phyloP scores from a whole-genome alignment of 441 rosid genomes.

The Aleurites moluccanus region DNA sequence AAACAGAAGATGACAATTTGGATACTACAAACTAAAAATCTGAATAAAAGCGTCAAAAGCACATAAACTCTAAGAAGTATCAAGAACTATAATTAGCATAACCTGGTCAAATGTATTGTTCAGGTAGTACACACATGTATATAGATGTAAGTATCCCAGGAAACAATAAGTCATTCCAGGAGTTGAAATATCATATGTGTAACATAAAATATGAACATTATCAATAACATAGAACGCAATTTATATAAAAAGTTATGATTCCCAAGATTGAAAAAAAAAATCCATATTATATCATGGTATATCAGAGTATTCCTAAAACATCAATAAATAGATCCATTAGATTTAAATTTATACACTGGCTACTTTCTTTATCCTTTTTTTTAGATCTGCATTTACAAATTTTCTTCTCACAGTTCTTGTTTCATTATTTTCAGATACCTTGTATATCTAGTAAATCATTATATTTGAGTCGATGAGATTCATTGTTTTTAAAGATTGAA shows the following conservation, averaged over 20 bases:
- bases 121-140: too few relatives aligned
- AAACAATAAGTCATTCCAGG: background rate
- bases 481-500: background rate
- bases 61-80: background rate
- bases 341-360: background rate
- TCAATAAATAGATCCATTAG: background rate
- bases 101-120: background rate
- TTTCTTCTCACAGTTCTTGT: background rate
- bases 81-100: background rate
- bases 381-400: background rate
- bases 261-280: background rate
- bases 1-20: background rate
- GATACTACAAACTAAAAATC: background rate
- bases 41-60: background rate
- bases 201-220: too few relatives aligned
- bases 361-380: background rate
- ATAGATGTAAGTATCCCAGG: background rate
- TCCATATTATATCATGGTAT: background rate
- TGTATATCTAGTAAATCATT: background rate
- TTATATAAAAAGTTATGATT: background rate
- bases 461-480: background rate
- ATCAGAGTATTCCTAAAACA: background rate
- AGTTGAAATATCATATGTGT: background rate
- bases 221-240: background rate
- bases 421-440: conserved; percentile 1